A percentile compares a stretch with the other conserved stretches of the same genome.
These are phyloP conservation scores for Taxillus chinensis DNA, from an alignment of 164 flowering plant genomes.

Conservation along the genomic window DNA sequence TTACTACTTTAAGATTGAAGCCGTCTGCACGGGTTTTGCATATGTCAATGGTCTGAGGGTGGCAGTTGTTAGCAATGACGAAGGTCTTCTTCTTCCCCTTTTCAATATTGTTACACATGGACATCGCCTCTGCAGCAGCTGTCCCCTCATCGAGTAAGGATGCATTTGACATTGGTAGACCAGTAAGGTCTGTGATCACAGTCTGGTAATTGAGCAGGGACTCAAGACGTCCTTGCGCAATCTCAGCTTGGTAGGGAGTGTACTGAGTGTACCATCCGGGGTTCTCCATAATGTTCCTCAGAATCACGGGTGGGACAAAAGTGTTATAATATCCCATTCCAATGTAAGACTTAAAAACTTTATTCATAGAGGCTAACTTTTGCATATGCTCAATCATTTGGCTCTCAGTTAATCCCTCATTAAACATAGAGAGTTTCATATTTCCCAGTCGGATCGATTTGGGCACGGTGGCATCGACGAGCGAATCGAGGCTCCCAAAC, in stretches of 20 bases:
- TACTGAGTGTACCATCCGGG: constrained; percentile 99
- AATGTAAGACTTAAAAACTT: constrained; percentile 73
- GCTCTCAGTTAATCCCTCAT: constrained; percentile 77
- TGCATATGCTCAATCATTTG: constrained; percentile 89
- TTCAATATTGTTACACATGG: constrained; percentile 84
- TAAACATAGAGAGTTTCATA: constrained; percentile 70
- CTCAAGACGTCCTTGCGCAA: constrained; percentile 88
- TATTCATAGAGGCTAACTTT: constrained; percentile 56
- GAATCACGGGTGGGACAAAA: constrained; percentile 69
- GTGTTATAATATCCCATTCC: constrained; percentile 99
- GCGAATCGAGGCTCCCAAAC: constrained; percentile 42
- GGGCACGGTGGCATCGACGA: constrained; percentile 93
- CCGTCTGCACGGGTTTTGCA: constrained; percentile 91
- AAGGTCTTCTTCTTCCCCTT: constrained; percentile 88
- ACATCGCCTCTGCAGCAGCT: constrained; percentile 99
- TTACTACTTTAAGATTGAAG: constrained; percentile 68
- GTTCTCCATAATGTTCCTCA: constrained; percentile 94
- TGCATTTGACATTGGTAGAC: constrained; percentile 96
- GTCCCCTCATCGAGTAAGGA: constrained; percentile 94
- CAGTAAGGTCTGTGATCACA: constrained; percentile 83
- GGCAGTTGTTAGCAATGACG: constrained; percentile 76
- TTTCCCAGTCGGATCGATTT: constrained; percentile 54
- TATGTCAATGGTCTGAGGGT: constrained; percentile 86
- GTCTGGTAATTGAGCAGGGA: constrained; percentile 86
- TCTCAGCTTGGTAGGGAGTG: constrained; percentile 98